These are phyloP conservation scores for Yueomyces sp. DNA, from an alignment of 805 yeast species.

Conservation along the genomic window DNA sequence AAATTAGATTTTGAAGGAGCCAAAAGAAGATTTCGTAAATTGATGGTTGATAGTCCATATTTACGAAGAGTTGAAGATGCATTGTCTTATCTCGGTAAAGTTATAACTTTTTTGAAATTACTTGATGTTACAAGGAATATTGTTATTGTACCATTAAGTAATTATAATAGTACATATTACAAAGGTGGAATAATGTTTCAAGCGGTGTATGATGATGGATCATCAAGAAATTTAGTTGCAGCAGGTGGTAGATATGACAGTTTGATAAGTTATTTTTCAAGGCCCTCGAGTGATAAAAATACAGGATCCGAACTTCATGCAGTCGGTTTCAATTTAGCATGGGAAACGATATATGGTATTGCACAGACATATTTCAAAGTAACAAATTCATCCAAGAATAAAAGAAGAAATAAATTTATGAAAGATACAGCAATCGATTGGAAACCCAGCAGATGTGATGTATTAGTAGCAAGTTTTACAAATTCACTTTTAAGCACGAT, in stretches of 20 bases:
- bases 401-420: constrained; percentile 24
- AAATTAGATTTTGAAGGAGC: constrained; percentile 55
- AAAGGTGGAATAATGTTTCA: constrained; percentile 80
- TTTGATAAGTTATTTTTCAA: constrained; percentile 52
- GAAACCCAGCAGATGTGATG: constrained; percentile 63
- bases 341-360: constrained; percentile 46
- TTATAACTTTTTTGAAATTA: constrained; percentile 37
- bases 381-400: constrained; percentile 19
- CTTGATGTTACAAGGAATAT: constrained; percentile 49
- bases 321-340: constrained; percentile 78
- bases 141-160: constrained; percentile 67
- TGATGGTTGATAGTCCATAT: constrained; percentile 64
- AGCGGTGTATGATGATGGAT: constrained; percentile 52
- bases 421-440: constrained; percentile 30
- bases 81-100: constrained; percentile 45
- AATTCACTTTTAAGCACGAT: constrained; percentile 39
- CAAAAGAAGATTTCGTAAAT: constrained; percentile 43
- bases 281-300: constrained; percentile 30
- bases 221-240: constrained; percentile 42
- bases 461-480: constrained; percentile 59
- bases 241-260: constrained; percentile 92
- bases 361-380: constrained; percentile 36
- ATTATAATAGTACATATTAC: constrained; percentile 71
- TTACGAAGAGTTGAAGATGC: constrained; percentile 49
- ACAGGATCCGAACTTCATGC: constrained; percentile 34